Percentiles rank a stretch among this genome's conserved stretches.
Evolutionary conservation across 176 grass and related monocot genomes (phyloP).

Genomic region (Oryza brachyantha): DNA sequence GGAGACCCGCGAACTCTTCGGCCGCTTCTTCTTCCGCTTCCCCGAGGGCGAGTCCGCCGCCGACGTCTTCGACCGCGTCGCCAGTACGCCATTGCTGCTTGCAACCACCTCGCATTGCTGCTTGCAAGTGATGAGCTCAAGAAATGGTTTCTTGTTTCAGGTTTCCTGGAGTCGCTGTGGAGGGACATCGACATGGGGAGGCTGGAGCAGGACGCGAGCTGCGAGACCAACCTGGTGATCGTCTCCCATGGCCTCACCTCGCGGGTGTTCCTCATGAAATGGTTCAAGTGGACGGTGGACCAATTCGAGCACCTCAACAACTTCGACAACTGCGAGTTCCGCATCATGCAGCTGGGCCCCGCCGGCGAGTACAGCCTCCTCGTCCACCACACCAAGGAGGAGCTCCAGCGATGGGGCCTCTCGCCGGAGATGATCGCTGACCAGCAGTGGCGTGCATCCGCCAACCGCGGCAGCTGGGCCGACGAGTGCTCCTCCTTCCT

Average conservation of each 20-base stretch:
- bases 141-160: no score
- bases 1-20: constrained; percentile 71
- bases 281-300: constrained; percentile 99
- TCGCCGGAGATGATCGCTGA: constrained; percentile 90
- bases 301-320: constrained; percentile 97
- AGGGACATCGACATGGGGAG: constrained; percentile 89
- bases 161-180: constrained; percentile 94
- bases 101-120: no score
- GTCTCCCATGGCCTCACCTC: constrained; percentile 86
- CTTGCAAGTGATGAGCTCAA: no score
- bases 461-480: constrained; percentile 51
- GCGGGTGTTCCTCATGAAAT: constrained; percentile 96
- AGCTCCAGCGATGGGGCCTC: constrained; percentile 77
- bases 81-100: constrained; percentile 41
- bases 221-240: constrained; percentile 83
- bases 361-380: constrained; percentile 87
- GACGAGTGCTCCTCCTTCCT: constrained; percentile 68
- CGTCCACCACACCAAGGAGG: constrained; percentile 81
- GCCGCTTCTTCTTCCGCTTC: constrained; percentile 97
- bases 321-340: constrained; percentile 77
- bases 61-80: constrained; percentile 95
- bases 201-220: constrained; percentile 52
- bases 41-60: constrained; percentile 96
- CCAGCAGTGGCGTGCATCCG: constrained; percentile 79
- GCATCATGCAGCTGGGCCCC: constrained; percentile 89